Evolutionary conservation across 805 yeast genomes (phyloP).

Genomic region (Lipomyces yamanashiensis): DNA sequence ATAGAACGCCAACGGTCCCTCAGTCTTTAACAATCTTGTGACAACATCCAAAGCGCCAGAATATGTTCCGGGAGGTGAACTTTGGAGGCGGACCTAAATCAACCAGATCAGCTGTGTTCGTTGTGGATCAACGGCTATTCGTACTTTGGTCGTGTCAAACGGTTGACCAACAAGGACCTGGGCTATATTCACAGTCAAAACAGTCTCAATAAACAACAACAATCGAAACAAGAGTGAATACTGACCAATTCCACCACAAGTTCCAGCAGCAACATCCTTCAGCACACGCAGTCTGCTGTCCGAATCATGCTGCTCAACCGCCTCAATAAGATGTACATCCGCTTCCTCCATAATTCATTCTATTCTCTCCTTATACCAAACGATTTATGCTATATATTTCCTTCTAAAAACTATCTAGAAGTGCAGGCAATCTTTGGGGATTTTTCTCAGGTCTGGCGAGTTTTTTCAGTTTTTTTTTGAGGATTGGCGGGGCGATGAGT

Average conservation of each 20-base stretch:
- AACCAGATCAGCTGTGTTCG: conserved; percentile 51
- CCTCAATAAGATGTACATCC: conserved; percentile 34
- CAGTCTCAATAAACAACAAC: neutral
- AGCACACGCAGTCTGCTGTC: conserved; percentile 49
- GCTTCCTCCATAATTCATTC: conserved; percentile 27
- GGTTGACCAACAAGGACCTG: conserved; percentile 91
- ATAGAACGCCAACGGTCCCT: conserved; percentile 86
- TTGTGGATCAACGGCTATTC: neutral
- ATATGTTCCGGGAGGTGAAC: conserved; percentile 78
- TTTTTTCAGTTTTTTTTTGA: neutral
- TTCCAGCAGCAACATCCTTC: conserved; percentile 88
- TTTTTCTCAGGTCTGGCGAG: neutral
- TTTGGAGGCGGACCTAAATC: conserved; percentile 88
- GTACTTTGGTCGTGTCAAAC: conserved; percentile 39
- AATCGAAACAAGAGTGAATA: neutral
- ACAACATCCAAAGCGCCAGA: conserved; percentile 78
- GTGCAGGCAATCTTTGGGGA: neutral
- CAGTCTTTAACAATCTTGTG: conserved; percentile 68
- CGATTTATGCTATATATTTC: neutral
- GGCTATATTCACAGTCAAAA: conserved; percentile 48
- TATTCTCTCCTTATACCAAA: neutral
- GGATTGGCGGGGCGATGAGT: conserved; percentile 1
- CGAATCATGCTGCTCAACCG: conserved; percentile 30
- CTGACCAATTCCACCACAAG: conserved; percentile 78
- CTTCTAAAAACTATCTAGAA: neutral